Base-by-base conservation (phyloP, 306 rosid genomes). In the Corylus heterophylla region DNA sequence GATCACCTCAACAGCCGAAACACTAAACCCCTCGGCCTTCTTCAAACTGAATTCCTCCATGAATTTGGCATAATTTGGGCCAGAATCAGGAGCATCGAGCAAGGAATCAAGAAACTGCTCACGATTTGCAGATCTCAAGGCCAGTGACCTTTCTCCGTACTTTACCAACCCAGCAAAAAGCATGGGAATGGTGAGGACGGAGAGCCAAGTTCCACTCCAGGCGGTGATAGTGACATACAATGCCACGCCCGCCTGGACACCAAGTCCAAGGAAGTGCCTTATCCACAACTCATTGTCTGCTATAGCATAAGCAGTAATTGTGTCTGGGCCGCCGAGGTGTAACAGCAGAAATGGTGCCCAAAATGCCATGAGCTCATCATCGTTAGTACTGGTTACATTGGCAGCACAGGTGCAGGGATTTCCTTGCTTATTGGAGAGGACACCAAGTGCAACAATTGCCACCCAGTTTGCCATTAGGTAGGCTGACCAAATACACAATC, bases 61-160 rank as follows among this genome's bases (percentile, higher is more conserved):
- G 22, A 20, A 80, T 44, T 50, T 64, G 0, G 75, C 74, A 0
- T 74, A 80, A 4, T 74, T 44, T 4, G 83, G 83, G 9, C 78
- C 78, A 9, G 74, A 69, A 12, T 79, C 83, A 16, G 83, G 68
- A 22, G 1, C 12, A 4, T 29, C 13, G 16, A 66, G 29, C 83
- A 80, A 63, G 39, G 69, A 63, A 63, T 29, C 42, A 63, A 63
- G 69, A 63, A 27, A 29, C 69, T 63, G 42, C 45, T 63, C 44
- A 13, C n/a, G 69, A 63, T 63, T 27, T 63, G 69, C 69, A 29
- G n/a, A 63, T 18, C 69, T 63, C 69, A 63, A 35, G 69, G 69
- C 39, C 13, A 63, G 31, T 63, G 45, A 27, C 69, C 69, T 63
- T 63, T 63, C 45, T 12, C 17, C 45, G 2, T 63, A 63, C n/a